A percentile compares a stretch with the other conserved stretches of the same genome.
These are phyloP conservation scores for Trametes versicolor DNA, from an alignment of 1,284 basidiomycete species.

Conservation along the genomic window DNA sequence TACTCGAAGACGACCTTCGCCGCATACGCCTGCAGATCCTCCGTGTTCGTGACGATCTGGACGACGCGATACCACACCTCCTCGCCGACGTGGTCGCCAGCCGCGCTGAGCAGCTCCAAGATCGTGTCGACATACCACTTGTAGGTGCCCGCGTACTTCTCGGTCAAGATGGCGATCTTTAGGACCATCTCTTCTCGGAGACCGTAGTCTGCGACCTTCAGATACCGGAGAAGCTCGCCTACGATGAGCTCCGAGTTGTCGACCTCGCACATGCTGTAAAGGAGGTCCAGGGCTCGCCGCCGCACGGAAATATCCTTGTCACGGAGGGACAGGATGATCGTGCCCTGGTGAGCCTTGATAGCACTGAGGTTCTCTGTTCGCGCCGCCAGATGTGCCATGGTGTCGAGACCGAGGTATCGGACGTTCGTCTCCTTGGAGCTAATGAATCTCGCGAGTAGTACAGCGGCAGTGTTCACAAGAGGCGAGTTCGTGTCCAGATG, in stretches of 20 bases:
- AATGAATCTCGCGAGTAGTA: conserved; percentile 94
- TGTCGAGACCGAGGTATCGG: conserved; percentile 96
- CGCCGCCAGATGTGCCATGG: conserved; percentile 98
- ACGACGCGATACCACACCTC: conserved; percentile 99
- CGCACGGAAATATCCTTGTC: conserved; percentile 99
- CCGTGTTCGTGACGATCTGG: conserved; percentile 98
- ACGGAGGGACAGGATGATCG: conserved; percentile 93
- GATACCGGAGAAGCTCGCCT: conserved; percentile 92
- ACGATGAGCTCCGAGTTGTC: conserved; percentile 96
- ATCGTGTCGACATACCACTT: conserved; percentile 99
- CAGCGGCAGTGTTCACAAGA: conserved; percentile 90
- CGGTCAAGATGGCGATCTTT: conserved; percentile 98
- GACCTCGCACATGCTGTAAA: conserved; percentile 99
- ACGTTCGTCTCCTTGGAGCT: conserved; percentile 99
- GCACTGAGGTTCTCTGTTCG: conserved; percentile 90
- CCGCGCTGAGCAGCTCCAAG: conserved; percentile 93
- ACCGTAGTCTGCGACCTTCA: conserved; percentile 95
- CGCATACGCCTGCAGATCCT: conserved; percentile 95
- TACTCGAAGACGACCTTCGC: conserved; percentile 95
- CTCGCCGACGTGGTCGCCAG: conserved; percentile 98
- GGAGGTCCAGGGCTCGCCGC: conserved; percentile 91
- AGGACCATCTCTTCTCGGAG: conserved; percentile 98
- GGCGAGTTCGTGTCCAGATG: conserved; percentile 94
- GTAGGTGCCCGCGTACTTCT: conserved; percentile 95
- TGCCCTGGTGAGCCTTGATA: conserved; percentile 95